A percentile compares a stretch with the other conserved stretches of the same genome.
phyloP scores from a whole-genome alignment of 2,329 filamentous ascomycete genomes.

The Torrubiellomyces zombiae region DNA sequence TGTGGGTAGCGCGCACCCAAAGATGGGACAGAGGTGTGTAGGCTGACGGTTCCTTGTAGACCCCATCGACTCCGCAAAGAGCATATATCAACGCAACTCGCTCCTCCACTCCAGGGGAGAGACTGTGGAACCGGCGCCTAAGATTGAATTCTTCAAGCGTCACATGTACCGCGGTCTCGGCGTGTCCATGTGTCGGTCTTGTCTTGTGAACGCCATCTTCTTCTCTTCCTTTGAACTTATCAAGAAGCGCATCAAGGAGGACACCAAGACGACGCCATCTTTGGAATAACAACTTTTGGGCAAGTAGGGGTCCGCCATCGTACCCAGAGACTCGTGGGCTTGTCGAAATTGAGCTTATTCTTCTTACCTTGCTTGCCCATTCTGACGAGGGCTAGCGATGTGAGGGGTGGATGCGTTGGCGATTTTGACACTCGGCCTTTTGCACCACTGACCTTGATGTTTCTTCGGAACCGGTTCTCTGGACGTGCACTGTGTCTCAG shows the following conservation, averaged over 20 bases:
- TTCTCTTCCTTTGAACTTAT: constrained; percentile 77
- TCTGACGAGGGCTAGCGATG: too few species aligned
- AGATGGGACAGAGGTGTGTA: not conserved
- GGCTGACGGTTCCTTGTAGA: constrained; percentile 19
- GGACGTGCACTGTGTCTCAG: too few species aligned
- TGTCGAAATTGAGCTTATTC: too few species aligned
- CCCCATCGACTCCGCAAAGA: constrained; percentile 69
- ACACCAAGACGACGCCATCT: too few species aligned
- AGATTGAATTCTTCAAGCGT: constrained; percentile 60
- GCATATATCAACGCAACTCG: constrained; percentile 69
- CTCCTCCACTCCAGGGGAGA: constrained; percentile 53
- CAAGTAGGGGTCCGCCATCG: too few species aligned
- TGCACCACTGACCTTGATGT: too few species aligned
- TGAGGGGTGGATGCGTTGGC: too few species aligned
- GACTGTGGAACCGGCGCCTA: constrained; percentile 46
- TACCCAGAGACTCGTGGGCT: too few species aligned
- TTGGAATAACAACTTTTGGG: too few species aligned
- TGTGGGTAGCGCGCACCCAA: constrained; percentile 34
- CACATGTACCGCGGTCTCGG: constrained; percentile 72
- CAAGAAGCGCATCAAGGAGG: constrained; percentile 53
- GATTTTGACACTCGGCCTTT: too few species aligned
- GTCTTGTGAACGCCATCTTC: constrained; percentile 74
- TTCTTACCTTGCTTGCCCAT: too few species aligned
- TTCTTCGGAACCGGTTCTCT: too few species aligned
- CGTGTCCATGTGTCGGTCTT: constrained; percentile 70